phyloP scores from a whole-genome alignment of 2,329 filamentous ascomycete species.

The Trichoderma breve region DNA sequence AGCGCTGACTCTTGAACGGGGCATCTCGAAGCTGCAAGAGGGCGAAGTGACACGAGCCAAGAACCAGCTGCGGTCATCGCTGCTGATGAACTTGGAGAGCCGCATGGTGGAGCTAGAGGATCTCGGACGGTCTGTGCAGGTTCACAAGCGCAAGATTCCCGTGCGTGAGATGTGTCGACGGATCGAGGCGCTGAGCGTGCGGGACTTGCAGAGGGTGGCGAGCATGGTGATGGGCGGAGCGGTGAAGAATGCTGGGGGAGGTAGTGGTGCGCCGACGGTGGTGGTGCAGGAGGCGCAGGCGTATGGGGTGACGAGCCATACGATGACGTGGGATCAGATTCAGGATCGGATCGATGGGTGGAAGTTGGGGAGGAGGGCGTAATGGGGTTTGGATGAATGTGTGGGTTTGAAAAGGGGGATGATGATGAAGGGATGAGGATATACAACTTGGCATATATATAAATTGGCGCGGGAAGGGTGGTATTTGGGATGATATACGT shows the following conservation, averaged over 20 bases:
- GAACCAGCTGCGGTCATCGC: slow-evolving; percentile 85
- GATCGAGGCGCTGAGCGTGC: slow-evolving; percentile 78
- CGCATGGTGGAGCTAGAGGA: slow-evolving; percentile 98
- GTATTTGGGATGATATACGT: not conserved
- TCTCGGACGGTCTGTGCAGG: slow-evolving; percentile 89
- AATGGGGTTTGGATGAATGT: too few species aligned
- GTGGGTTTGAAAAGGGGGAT: not conserved
- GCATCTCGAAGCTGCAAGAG: slow-evolving; percentile 68
- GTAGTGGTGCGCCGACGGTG: slow-evolving; percentile 87
- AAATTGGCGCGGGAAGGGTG: not conserved
- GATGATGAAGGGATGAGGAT: not conserved
- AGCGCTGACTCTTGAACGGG: slow-evolving; percentile 70
- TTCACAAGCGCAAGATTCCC: slow-evolving; percentile 90
- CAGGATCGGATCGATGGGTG: slow-evolving; percentile 81
- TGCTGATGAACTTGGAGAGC: slow-evolving; percentile 97
- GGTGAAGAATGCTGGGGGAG: slow-evolving; percentile 70
- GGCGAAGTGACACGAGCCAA: slow-evolving; percentile 88
- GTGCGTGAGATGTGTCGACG: slow-evolving; percentile 88
- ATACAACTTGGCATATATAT: not conserved
- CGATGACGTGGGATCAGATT: slow-evolving; percentile 83
- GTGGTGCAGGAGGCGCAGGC: slow-evolving; percentile 89
- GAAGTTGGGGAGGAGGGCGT: slow-evolving; percentile 65
- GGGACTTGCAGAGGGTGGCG: slow-evolving; percentile 81
- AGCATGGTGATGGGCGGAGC: slow-evolving; percentile 72
- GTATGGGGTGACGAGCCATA: slow-evolving; percentile 63